Conservation (phyloP, 2,329 filamentous ascomycete species). For the Fusarium xyrophilum region DNA sequence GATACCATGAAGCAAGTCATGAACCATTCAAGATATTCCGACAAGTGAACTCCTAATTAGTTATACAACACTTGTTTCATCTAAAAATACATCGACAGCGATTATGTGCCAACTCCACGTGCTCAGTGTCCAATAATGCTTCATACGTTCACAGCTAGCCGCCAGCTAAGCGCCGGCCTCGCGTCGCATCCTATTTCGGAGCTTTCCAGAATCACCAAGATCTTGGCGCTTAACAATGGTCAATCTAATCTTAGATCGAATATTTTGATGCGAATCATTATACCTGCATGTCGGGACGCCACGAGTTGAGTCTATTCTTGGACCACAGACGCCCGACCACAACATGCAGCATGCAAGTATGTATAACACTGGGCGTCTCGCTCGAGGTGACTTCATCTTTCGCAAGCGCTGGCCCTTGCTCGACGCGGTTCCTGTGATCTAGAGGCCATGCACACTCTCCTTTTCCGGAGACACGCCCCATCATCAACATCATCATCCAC, state of each 20-base stretch:
- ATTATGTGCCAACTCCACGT: constrained; percentile 1
- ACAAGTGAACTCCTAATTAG: constrained; percentile 17
- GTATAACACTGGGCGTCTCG: constrained; percentile 32
- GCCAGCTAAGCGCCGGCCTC: constrained; percentile 39
- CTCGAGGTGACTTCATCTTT: constrained; percentile 18
- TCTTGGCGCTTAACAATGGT: constrained; percentile 21
- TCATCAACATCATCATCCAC: not conserved
- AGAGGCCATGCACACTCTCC: constrained; percentile 17
- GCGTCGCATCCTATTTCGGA: constrained; percentile 22
- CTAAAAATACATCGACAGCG: constrained; percentile 25
- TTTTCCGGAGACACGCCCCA: constrained; percentile 13
- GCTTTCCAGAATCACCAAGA: constrained; percentile 27
- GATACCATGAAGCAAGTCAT: constrained; percentile 32
- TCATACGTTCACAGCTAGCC: constrained; percentile 24
- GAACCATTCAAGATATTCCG: not conserved
- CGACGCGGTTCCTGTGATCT: constrained; percentile 30
- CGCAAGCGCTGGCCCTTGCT: constrained; percentile 9
- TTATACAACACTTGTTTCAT: constrained; percentile 1
- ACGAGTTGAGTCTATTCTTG: constrained; percentile 5
- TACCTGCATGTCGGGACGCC: constrained; percentile 8
- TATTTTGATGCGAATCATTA: constrained; percentile 21
- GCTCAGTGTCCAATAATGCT: constrained; percentile 22
- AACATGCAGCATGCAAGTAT: constrained; percentile 18
- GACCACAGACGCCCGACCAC: constrained; percentile 24
- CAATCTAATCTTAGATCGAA: constrained; percentile 25